Evolutionary conservation across 371 early-diverging fungal species (phyloP).

Genomic region (Homolaphlyctis polyrhiza): DNA sequence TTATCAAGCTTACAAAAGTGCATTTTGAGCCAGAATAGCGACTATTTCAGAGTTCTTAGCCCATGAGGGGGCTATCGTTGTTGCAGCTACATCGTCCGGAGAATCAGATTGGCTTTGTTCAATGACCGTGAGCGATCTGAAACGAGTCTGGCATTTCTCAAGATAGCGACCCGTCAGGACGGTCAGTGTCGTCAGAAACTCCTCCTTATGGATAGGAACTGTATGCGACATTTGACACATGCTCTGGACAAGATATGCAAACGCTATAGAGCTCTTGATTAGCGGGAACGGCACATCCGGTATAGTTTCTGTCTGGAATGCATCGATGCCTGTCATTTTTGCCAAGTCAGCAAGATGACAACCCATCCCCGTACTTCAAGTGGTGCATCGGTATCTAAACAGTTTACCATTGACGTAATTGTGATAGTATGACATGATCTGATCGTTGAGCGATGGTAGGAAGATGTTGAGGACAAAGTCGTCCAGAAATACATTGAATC

Average conservation of each 20-base stretch:
- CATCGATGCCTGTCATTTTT: conserved; percentile 31
- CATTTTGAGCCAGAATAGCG: conserved; percentile 58
- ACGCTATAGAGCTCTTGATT: conserved; percentile 56
- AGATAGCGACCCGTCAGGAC: conserved; percentile 66
- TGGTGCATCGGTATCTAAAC: neutral
- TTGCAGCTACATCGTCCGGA: conserved; percentile 42
- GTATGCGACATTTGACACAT: conserved; percentile 63
- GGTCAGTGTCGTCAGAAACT: conserved; percentile 74
- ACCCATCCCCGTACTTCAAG: no score
- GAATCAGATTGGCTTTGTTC: conserved; percentile 38
- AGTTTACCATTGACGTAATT: conserved; percentile 58
- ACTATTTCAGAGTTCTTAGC: conserved; percentile 70
- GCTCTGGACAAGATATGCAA: conserved; percentile 60
- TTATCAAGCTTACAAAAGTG: conserved; percentile 26
- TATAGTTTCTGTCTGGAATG: conserved; percentile 35
- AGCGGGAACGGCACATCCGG: conserved; percentile 31
- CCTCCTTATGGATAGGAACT: conserved; percentile 73
- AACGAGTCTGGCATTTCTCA: conserved; percentile 69
- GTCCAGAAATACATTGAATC: conserved; percentile 67
- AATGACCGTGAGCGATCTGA: conserved; percentile 58
- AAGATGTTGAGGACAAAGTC: conserved; percentile 74
- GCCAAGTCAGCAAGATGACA: conserved; percentile 1
- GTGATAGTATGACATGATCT: conserved; percentile 62
- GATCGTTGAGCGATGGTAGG: conserved; percentile 68
- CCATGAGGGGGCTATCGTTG: conserved; percentile 63